phyloP scores from a whole-genome alignment of 768 basidiomycete species.

The Rossbeevera mucosa region DNA sequence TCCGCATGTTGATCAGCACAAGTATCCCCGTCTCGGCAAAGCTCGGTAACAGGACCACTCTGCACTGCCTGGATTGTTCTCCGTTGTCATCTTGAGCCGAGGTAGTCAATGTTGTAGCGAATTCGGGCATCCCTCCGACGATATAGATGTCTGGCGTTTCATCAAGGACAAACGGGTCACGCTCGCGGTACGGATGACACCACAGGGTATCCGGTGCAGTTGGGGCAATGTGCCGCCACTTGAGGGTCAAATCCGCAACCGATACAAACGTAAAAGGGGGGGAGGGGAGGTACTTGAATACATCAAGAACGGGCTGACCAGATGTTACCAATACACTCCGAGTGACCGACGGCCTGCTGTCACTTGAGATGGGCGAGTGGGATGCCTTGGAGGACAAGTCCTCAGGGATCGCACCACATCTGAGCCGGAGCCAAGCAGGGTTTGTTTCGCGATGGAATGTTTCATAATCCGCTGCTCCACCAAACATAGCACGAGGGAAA shows the following conservation, averaged over 20 bases:
- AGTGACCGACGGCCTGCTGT: constrained; percentile 24
- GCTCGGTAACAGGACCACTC: constrained; percentile 76
- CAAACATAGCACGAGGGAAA: constrained; percentile 89
- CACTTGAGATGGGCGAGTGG: constrained; percentile 1
- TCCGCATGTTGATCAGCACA: constrained; percentile 75
- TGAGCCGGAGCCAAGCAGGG: constrained; percentile 77
- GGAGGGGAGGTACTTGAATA: constrained; percentile 85
- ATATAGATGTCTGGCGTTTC: constrained; percentile 88
- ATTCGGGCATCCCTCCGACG: constrained; percentile 85
- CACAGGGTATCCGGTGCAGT: constrained; percentile 98
- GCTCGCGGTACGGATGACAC: constrained; percentile 89
- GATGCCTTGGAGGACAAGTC: constrained; percentile 5
- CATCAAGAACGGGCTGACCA: constrained; percentile 92
- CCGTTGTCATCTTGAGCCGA: constrained; percentile 28
- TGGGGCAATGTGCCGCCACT: constrained; percentile 96
- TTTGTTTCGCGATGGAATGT: constrained; percentile 82
- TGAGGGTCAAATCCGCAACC: constrained; percentile 73
- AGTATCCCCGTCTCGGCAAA: constrained; percentile 77
- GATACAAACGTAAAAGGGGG: constrained; percentile 68
- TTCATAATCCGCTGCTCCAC: constrained; percentile 49
- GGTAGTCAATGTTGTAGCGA: constrained; percentile 66
- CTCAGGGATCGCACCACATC: constrained; percentile 38
- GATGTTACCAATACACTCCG: constrained; percentile 77
- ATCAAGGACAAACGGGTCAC: constrained; percentile 86
- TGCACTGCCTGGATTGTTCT: constrained; percentile 41